Base-by-base conservation (phyloP, 495 filamentous ascomycete species). In the Neurospora discreta region DNA sequence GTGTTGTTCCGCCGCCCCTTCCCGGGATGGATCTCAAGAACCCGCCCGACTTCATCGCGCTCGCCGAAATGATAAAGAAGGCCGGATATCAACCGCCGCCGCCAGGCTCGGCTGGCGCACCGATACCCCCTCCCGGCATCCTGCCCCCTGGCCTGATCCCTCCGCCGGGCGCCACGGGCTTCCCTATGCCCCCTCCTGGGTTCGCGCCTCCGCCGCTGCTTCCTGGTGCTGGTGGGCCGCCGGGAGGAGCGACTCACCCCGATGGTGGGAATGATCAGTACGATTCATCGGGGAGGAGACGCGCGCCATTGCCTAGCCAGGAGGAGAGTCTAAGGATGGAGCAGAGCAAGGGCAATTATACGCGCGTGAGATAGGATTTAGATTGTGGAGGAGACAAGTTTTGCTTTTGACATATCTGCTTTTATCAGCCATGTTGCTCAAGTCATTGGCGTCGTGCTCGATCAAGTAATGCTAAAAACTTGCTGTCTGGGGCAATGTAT, bases 241-340 rank as follows among this genome's bases (percentile, higher is more conserved):
- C 74, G 36, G 40, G 38, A 39, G 65, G 71, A 36, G 68, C 67
- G n/a, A 70, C 72, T 23, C 58, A 39, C 69, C 8, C 58, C 2
- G 23, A 38, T 1, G 38, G 44, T 18, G 70, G 68, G 0, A 65
- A 69, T 26, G 70, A 72, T 3, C 75, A 58, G 39, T 74, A 69
- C 39, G 74, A 72, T 42, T 70, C 72, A 9, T 69, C 71, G 1
- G 71, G 70, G 33, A 82, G 88, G 67, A 84, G 85, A 78, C 80
- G 91, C 70, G 90, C 84, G 7, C 92, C 92, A 40, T 80, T 94
- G 69, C 92, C 92, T 10, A 94, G 92, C 78, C 92, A 95, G 79
- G 88, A 93, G 77, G 93, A 95, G 76, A 93, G 91, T 77, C 78
- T 94, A 78, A 85, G 88, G 74, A 88, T 90, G 84, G 91, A 93